These are phyloP conservation scores for Pestalotiopsis sp. DNA, from an alignment of 2,329 filamentous ascomycete genomes.

Conservation along the genomic window DNA sequence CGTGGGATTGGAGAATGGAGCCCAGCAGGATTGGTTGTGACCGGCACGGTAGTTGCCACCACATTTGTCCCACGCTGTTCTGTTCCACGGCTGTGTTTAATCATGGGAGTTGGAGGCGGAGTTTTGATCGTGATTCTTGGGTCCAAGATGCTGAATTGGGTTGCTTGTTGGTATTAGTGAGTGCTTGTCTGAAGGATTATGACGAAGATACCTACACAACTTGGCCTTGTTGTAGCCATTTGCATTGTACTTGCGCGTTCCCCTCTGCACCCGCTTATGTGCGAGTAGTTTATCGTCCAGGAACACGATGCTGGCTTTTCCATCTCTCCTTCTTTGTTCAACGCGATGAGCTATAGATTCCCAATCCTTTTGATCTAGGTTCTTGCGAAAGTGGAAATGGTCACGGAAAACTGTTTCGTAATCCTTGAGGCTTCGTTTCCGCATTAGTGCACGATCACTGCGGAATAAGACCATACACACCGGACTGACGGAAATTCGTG, in stretches of 20 bases:
- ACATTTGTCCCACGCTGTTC: background rate
- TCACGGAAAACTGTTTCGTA: slow-evolving; percentile 1
- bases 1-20: background rate
- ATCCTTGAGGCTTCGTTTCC: background rate
- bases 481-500: background rate
- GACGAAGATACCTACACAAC: background rate
- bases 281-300: background rate
- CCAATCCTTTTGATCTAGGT: background rate
- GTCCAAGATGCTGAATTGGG: background rate
- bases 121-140: background rate
- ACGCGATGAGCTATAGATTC: background rate
- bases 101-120: background rate
- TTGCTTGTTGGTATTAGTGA: background rate
- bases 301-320: background rate
- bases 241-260: background rate
- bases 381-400: background rate
- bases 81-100: background rate
- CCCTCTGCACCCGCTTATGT: background rate
- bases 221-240: background rate
- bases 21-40: background rate
- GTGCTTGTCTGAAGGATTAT: background rate
- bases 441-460: background rate
- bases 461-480: background rate
- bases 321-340: background rate
- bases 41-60: background rate